Evolutionary conservation across 2,329 filamentous ascomycete species (phyloP), one percentile per base, ranked within the genome.

Genomic region (Geoglossum cookeanum): DNA sequence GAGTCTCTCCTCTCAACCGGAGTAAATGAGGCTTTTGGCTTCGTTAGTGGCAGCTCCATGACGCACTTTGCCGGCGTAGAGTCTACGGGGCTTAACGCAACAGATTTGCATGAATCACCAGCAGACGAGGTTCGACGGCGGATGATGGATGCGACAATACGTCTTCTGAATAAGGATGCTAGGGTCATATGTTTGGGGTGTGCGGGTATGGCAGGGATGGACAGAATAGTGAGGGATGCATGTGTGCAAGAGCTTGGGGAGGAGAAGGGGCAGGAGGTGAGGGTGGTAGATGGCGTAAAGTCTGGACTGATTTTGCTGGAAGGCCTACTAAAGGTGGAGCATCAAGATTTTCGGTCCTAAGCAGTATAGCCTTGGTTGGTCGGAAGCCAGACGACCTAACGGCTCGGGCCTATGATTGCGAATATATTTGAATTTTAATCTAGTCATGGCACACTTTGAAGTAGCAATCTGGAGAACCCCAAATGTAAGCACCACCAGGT

Each of bases 191-290:
- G 87, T 64, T 77, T 96, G 73, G 90, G 90, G 0, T 96, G 90
- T 67, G 90, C 87, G 2, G 90, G 89, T 0, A 95, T 96, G 90
- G 83, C 84, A 0, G 90, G 89, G 0, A 76, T 96, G 70, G 85
- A 92, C 63, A 74, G 80, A 45, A 83, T 83, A 59, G 88, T 96
- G 44, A 77, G 83, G 37, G 75, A 78, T 48, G 84, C 84, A 0
- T 84, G 85, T 39, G 64, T 78, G 0, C 80, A 85, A 58, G 74
- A 78, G 55, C 75, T 84, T 58, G 85, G 85, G 1, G 68, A 75
- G n/a, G 70, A 75, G 9, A 73, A 75, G 51, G 84, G 78, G 0
- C 69, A 72, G 57, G 71, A 72, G 37, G 72, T 94, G 3, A 78
- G 77, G 64, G 81, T 96, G 60, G 73, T 96, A 4, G 90, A 96